A percentile compares a stretch with the other conserved stretches of the same genome.
These are phyloP conservation scores for Silybum marianum DNA, from an alignment of 129 eudicot genomes.

Conservation along the genomic window DNA sequence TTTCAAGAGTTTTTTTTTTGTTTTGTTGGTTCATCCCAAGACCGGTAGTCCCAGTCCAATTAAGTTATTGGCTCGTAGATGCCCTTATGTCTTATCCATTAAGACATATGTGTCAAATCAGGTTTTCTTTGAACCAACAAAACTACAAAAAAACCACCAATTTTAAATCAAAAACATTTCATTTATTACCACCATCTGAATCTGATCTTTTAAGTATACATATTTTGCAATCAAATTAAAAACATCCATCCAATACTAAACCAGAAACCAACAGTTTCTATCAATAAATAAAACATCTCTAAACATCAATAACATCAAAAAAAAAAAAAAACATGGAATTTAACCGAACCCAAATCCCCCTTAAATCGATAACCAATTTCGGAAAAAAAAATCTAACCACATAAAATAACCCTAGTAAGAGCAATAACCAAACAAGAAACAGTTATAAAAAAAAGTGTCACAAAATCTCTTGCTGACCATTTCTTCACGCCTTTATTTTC, in stretches of 20 bases:
- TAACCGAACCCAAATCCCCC: background rate
- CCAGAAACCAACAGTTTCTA: conserved; percentile 40
- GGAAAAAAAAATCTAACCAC: conserved; percentile 35
- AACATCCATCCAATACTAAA: background rate
- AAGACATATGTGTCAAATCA: no score
- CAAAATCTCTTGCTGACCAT: conserved; percentile 84
- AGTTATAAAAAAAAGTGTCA: conserved; percentile 61
- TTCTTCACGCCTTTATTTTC: conserved; percentile 62
- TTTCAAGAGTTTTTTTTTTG: no score
- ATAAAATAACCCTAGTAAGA: conserved; percentile 70
- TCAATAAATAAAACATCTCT: conserved; percentile 3
- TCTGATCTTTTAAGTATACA: conserved; percentile 21
- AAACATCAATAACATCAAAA: background rate
- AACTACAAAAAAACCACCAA: background rate
- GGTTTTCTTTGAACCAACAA: no score
- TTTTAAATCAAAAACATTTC: conserved; percentile 6
- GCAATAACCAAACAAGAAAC: conserved; percentile 74
- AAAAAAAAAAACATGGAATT: background rate
- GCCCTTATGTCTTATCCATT: no score
- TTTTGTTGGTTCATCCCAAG: no score
- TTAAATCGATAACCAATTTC: background rate
- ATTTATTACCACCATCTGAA: conserved; percentile 15
- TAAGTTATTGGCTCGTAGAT: no score
- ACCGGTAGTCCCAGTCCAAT: no score
- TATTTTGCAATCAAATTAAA: conserved; percentile 1